A percentile compares a stretch with the other conserved stretches of the same genome.
Conservation (phyloP, 352 stramenopile species). For the Pythium angustatum region DNA sequence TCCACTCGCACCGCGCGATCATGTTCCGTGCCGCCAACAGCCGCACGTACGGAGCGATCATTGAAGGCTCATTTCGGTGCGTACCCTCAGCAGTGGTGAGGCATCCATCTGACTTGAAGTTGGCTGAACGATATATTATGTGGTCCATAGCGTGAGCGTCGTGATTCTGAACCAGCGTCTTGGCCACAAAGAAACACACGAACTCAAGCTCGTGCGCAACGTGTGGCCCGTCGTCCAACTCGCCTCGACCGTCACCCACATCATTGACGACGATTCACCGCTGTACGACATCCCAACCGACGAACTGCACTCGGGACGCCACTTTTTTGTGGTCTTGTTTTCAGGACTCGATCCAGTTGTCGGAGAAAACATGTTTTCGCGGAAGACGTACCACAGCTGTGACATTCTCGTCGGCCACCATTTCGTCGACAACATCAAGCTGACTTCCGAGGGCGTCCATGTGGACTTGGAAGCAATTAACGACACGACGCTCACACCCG, state of each 20-base stretch:
- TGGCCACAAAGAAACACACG: conserved; percentile 49
- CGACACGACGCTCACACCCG: conserved; percentile 40
- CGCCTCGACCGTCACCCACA: conserved; percentile 51
- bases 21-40: conserved; percentile 68
- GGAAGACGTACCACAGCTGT: conserved; percentile 61
- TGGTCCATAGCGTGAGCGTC: conserved; percentile 42
- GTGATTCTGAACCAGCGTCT: conserved; percentile 50
- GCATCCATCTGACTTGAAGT: too few species aligned
- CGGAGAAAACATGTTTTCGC: conserved; percentile 60
- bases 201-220: conserved; percentile 57
- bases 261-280: conserved; percentile 57
- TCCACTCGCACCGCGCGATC: conserved; percentile 50
- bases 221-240: conserved; percentile 67
- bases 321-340: conserved; percentile 64
- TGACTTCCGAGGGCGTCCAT: conserved; percentile 50
- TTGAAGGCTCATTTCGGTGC: conserved; percentile 62
- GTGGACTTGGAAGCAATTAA: conserved; percentile 61
- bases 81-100: neutral
- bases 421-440: conserved; percentile 64
- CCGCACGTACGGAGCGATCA: conserved; percentile 48
- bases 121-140: too few species aligned
- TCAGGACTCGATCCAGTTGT: conserved; percentile 52
- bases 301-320: conserved; percentile 46
- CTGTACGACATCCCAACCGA: conserved; percentile 45
- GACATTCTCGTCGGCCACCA: conserved; percentile 61